These are phyloP conservation scores for Oryza rufipogon DNA, from an alignment of 176 grass and related monocot genomes.

Conservation along the genomic window DNA sequence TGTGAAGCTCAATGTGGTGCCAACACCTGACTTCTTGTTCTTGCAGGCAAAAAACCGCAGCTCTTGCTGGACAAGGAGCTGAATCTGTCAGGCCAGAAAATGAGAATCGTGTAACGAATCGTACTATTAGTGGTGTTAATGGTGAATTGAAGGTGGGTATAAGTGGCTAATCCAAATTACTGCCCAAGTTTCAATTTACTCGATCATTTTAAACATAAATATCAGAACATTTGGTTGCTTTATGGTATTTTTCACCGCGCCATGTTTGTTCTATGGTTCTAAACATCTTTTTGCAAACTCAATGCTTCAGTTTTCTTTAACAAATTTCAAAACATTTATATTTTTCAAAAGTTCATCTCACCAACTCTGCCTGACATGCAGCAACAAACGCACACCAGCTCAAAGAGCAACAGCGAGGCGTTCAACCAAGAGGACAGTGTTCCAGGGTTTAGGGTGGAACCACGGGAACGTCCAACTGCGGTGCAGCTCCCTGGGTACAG, in stretches of 20 bases:
- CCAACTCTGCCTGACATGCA: constrained; percentile 29
- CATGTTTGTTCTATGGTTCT: constrained; percentile 1
- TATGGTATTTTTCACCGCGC: neutral
- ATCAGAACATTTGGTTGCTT: neutral
- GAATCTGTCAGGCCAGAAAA: constrained; percentile 65
- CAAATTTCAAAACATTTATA: neutral
- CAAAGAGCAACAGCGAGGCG: constrained; percentile 59
- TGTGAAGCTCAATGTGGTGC: constrained; percentile 23
- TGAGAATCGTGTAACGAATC: constrained; percentile 49
- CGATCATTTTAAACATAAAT: neutral
- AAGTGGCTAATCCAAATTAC: neutral
- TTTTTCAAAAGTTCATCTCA: neutral
- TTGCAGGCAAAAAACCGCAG: constrained; percentile 61
- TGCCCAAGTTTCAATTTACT: neutral
- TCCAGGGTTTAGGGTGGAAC: constrained; percentile 52
- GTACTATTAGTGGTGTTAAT: constrained; percentile 34
- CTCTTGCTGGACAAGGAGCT: constrained; percentile 49
- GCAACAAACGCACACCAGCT: constrained; percentile 53
- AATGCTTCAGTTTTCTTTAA: neutral
- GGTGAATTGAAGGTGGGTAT: constrained; percentile 56
- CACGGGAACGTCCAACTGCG: constrained; percentile 16
- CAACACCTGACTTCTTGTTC: constrained; percentile 27
- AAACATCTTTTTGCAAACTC: neutral
- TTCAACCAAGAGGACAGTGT: constrained; percentile 54
- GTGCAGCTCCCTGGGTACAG: constrained; percentile 41